Evolutionary conservation across 345 rosid genomes (phyloP).

Genomic region (Stellera chamaejasme): DNA sequence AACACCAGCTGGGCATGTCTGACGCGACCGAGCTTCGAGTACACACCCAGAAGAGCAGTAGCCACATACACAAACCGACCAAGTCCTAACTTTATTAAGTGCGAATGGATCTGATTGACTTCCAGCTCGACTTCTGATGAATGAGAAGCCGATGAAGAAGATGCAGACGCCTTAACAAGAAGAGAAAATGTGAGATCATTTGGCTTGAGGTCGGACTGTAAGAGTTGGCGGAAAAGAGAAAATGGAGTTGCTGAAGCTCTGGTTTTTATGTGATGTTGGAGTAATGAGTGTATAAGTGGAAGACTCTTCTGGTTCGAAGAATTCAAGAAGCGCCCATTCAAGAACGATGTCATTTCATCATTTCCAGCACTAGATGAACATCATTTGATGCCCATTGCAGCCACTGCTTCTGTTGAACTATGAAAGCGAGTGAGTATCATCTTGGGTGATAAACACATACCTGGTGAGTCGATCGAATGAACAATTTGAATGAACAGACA

Average conservation of each 20-base stretch:
- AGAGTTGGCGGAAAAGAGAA: constrained; percentile 39
- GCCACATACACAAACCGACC: constrained; percentile 44
- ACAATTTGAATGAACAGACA: too few relatives aligned
- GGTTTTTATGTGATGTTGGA: constrained; percentile 32
- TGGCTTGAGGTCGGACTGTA: constrained; percentile 38
- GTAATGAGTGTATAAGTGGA: constrained; percentile 35
- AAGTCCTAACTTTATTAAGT: constrained; percentile 43
- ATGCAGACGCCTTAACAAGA: constrained; percentile 34
- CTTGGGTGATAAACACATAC: too few relatives aligned
- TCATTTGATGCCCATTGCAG: too few relatives aligned
- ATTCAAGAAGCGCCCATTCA: too few relatives aligned
- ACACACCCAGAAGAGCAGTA: constrained; percentile 43
- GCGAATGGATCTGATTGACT: constrained; percentile 40
- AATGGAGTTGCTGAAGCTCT: constrained; percentile 29
- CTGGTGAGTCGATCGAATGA: too few relatives aligned
- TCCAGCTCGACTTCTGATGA: constrained; percentile 16
- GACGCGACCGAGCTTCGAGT: constrained; percentile 34
- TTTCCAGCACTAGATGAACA: too few relatives aligned
- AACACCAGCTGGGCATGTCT: constrained; percentile 35
- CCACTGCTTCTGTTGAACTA: too few relatives aligned
- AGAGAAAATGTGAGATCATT: constrained; percentile 48
- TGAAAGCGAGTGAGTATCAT: too few relatives aligned
- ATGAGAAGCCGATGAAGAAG: constrained; percentile 11
- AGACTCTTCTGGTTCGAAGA: constrained; percentile 13
- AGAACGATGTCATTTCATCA: too few relatives aligned